Evolutionary conservation across 768 basidiomycete genomes (phyloP), one percentile per base, ranked within the genome.

Genomic region (Mycena albidolilacea): DNA sequence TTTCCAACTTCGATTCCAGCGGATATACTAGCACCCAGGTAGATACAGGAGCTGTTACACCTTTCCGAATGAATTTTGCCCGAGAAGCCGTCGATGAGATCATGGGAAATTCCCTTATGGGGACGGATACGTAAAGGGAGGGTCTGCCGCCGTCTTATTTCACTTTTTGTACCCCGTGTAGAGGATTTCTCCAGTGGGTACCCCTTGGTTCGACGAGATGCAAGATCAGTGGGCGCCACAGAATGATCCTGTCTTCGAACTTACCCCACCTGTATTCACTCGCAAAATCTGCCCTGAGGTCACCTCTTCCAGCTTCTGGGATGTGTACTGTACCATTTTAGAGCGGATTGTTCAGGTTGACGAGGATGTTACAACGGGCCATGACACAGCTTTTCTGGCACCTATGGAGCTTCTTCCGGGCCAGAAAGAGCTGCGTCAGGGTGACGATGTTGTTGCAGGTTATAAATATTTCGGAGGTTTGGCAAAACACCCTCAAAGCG

Each of bases 161-260:
- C n/a, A n/a, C n/a, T n/a, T n/a, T n/a, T n/a, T n/a, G n/a, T n/a
- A n/a, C n/a, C n/a, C n/a, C n/a, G n/a, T n/a, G n/a, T n/a, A n/a
- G n/a, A n/a, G n/a, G n/a, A n/a, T n/a, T n/a, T n/a, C n/a, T n/a
- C n/a, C n/a, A n/a, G n/a, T n/a, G n/a, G n/a, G n/a, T n/a, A n/a
- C n/a, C n/a, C n/a, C n/a, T n/a, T n/a, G n/a, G n/a, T n/a, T n/a
- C n/a, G 52, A 71, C 15, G 78, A 79, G 39, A 75, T 79, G 39
- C 52, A 75, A 37, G 15, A 62, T 6, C 35, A 74, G 19, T 85
- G 79, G 60, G 81, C 82, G 7, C 80, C 78, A 14, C 74, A 70
- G 2, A 67, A 76, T 39, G 75, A 84, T 68, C 71, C 74, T 0
- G 77, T 81, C 7, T 83, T 84, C 43, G 52, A 84, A 7, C 79